A percentile compares a stretch with the other conserved stretches of the same genome.
Evolutionary conservation across 2,329 filamentous ascomycete species (phyloP).

Genomic region (Alternaria sp.): DNA sequence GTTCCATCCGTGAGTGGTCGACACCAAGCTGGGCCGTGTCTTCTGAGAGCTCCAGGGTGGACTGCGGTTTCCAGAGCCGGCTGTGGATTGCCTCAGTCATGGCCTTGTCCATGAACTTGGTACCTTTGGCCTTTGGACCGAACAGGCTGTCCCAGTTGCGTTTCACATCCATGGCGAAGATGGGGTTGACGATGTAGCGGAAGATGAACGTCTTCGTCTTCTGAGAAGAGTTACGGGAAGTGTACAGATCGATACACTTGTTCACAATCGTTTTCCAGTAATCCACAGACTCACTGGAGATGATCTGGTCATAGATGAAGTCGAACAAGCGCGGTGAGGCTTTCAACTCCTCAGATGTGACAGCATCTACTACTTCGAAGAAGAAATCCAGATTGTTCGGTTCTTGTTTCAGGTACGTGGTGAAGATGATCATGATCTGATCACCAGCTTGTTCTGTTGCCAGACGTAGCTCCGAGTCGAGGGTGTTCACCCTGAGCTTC

Average conservation of each 20-base stretch:
- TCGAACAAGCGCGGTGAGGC: constrained; percentile 75
- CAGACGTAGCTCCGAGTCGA: constrained; percentile 76
- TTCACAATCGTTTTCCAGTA: constrained; percentile 84
- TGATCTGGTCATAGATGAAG: constrained; percentile 85
- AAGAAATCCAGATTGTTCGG: constrained; percentile 81
- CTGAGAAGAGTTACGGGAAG: constrained; percentile 77
- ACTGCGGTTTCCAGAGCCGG: constrained; percentile 90
- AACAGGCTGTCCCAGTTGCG: constrained; percentile 70
- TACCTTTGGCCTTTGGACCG: constrained; percentile 61
- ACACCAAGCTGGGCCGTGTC: constrained; percentile 85
- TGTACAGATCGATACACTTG: constrained; percentile 87
- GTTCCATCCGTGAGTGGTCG: constrained; percentile 94
- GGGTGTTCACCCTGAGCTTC: constrained; percentile 71
- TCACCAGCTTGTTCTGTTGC: constrained; percentile 89
- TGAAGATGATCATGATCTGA: constrained; percentile 84
- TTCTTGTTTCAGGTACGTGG: constrained; percentile 76
- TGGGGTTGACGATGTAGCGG: constrained; percentile 91
- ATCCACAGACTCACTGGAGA: constrained; percentile 82
- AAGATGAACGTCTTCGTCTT: constrained; percentile 93
- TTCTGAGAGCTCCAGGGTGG: constrained; percentile 77
- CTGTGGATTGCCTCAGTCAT: constrained; percentile 90
- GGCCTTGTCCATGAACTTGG: constrained; percentile 80
- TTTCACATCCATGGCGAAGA: constrained; percentile 95
- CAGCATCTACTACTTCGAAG: constrained; percentile 81
- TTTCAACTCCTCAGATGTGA: constrained; percentile 84